Percentiles rank a stretch among this genome's conserved stretches.
Conservation (phyloP, 148 eudicot species). For the Amaranthus hypochondriacus region DNA sequence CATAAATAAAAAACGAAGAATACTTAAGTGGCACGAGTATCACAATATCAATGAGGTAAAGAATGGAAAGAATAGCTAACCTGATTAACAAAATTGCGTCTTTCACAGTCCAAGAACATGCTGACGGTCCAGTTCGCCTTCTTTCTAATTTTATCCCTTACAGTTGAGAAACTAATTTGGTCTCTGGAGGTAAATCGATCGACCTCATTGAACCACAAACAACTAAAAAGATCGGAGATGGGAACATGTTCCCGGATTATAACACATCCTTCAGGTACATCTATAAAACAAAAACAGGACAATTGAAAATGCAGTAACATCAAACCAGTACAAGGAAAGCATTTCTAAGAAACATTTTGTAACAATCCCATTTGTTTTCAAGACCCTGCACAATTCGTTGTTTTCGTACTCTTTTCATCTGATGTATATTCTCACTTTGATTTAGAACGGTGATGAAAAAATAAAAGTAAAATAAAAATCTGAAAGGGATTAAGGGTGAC, state of each 20-base stretch:
- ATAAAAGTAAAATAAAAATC: no score
- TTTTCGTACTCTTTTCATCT: no score
- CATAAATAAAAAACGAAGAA: background rate
- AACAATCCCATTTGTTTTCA: background rate
- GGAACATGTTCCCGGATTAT: conserved; percentile 91
- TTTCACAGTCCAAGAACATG: conserved; percentile 97
- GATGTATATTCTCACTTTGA: no score
- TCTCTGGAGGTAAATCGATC: conserved; percentile 97
- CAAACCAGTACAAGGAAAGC: background rate
- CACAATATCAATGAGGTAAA: background rate
- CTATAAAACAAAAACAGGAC: conserved; percentile 30
- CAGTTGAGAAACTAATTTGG: conserved; percentile 90
- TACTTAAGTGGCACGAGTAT: background rate
- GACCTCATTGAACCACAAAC: conserved; percentile 98
- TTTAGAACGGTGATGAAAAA: no score
- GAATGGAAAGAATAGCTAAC: conserved; percentile 31
- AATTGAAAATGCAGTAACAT: conserved; percentile 4
- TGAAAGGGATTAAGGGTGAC: no score
- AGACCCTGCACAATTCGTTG: no score
- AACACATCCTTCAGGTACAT: conserved; percentile 99
- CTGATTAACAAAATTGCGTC: conserved; percentile 97
- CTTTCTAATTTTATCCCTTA: conserved; percentile 76
- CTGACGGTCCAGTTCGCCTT: conserved; percentile 76
- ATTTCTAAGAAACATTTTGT: background rate
- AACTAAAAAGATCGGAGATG: conserved; percentile 81